phyloP scores from a whole-genome alignment of 1,139 yeast species.

The Hanseniaspora sp. region DNA sequence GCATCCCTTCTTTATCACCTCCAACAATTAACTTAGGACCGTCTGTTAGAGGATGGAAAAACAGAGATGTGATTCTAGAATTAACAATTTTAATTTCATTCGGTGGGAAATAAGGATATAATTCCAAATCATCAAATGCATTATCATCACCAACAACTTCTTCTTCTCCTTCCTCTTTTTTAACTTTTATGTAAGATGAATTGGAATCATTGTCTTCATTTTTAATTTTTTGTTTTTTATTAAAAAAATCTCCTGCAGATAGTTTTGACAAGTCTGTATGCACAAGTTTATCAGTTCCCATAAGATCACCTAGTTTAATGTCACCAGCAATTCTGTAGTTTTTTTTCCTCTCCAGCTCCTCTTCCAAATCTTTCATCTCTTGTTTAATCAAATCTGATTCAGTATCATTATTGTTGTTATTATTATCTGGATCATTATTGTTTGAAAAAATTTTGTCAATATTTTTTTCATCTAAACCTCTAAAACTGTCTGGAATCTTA shows the following conservation, averaged over 20 bases:
- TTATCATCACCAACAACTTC: constrained; percentile 41
- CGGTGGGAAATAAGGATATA: constrained; percentile 52
- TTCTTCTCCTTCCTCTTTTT: constrained; percentile 30
- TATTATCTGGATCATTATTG: constrained; percentile 13
- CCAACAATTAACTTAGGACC: constrained; percentile 55
- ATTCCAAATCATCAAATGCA: constrained; percentile 29
- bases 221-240: constrained; percentile 32
- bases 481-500: constrained; percentile 18
- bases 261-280: constrained; percentile 6
- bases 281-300: constrained; percentile 27
- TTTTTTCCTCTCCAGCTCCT: constrained; percentile 42
- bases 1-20: constrained; percentile 74
- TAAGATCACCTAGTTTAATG: constrained; percentile 46
- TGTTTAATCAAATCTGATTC: constrained; percentile 24
- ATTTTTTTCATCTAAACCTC: constrained; percentile 16
- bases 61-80: constrained; percentile 61
- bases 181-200: constrained; percentile 22
- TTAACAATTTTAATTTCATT: constrained; percentile 60
- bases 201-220: neutral
- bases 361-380: constrained; percentile 27
- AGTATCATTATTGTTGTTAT: constrained; percentile 31
- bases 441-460: neutral
- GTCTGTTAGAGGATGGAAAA: constrained; percentile 60
- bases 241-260: constrained; percentile 73
- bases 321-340: constrained; percentile 52